Conservation (phyloP, 106 monocot genomes). For the Acorus calamus region DNA sequence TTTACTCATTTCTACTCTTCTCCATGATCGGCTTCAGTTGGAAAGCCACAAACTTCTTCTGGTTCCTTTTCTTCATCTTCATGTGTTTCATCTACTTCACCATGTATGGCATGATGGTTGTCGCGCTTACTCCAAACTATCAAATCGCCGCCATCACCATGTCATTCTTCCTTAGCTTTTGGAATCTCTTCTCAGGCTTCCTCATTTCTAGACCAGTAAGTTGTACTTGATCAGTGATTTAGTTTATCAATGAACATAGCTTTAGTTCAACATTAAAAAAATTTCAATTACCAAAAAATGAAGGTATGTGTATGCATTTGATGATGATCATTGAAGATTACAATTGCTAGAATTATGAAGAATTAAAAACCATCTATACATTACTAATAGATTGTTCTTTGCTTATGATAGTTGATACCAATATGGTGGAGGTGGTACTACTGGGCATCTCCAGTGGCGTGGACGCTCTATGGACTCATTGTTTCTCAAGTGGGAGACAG, state of each 20-base stretch:
- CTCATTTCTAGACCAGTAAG: constrained; percentile 47
- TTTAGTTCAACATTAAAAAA: too few species aligned
- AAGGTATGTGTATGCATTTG: too few species aligned
- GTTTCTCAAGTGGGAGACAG: constrained; percentile 54
- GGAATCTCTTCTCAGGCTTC: constrained; percentile 85
- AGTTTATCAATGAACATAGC: too few species aligned
- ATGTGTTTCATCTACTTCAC: constrained; percentile 62
- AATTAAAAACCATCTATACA: too few species aligned
- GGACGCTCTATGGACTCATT: constrained; percentile 61
- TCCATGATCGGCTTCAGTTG: constrained; percentile 72
- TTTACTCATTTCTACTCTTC: constrained; percentile 52
- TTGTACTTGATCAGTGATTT: too few species aligned
- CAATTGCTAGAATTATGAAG: too few species aligned
- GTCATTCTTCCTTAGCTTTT: constrained; percentile 53
- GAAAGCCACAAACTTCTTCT: constrained; percentile 61
- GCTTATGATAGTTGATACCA: constrained; percentile 39
- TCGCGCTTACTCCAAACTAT: constrained; percentile 50
- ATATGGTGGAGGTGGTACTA: constrained; percentile 94
- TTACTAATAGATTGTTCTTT: too few species aligned
- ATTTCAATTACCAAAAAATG: too few species aligned
- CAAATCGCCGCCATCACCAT: constrained; percentile 39
- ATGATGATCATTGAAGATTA: too few species aligned
- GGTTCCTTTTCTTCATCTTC: constrained; percentile 64
- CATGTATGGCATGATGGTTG: constrained; percentile 73
- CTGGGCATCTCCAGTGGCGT: constrained; percentile 71